Base-by-base conservation (phyloP, 495 filamentous ascomycete genomes). In the Penicillium pancosmium region DNA sequence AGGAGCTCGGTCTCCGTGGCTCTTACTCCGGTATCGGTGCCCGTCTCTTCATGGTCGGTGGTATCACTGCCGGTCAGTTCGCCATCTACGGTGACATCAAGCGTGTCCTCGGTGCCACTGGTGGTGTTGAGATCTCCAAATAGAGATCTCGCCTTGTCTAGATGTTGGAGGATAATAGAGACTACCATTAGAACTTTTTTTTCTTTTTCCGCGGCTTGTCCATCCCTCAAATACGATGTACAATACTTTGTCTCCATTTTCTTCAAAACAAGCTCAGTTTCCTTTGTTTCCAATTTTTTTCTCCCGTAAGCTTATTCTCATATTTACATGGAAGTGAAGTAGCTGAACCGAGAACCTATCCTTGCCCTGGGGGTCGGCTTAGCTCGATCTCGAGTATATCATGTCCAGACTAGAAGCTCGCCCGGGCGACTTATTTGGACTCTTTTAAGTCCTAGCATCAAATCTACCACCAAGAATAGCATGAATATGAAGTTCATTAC, bases 1-100 rank as follows among this genome's bases (percentile, higher is more conserved):
- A 89, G 77, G 94, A 98, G 80, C 89, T 98, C 66, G 94, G 94
- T 70, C 66, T 98, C 67, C 84, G 84, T 61, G 94, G 94, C 73
- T 90, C 85, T 40, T 98, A 90, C 81, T 82, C 83, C 63, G 94
- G 94, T 85, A 91, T 98, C 71, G 92, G 92, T 69, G 92, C 94
- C 64, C 88, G 66, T 73, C 68, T 71, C 15, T 64, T 73, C 67
- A 63, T 73, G 74, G 86, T 90, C 52, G 87, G 89, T 68, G 89
- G 86, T 55, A 72, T 95, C 57, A 97, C 92, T 58, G 91, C 92
- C 56, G 90, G 90, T 70, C 94, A 98, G 80, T 98, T 98, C 75
- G 92, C 93, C 68, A 98, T 98, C 80, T 97, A 97, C 73, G 92
- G 91, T 76, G 73, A 82, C 68, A 76, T 80, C 69, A 73, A 75